Percentiles rank a stretch among this genome's conserved stretches.
phyloP scores from a whole-genome alignment of 441 rosid species.

The Isatis lusitanica region DNA sequence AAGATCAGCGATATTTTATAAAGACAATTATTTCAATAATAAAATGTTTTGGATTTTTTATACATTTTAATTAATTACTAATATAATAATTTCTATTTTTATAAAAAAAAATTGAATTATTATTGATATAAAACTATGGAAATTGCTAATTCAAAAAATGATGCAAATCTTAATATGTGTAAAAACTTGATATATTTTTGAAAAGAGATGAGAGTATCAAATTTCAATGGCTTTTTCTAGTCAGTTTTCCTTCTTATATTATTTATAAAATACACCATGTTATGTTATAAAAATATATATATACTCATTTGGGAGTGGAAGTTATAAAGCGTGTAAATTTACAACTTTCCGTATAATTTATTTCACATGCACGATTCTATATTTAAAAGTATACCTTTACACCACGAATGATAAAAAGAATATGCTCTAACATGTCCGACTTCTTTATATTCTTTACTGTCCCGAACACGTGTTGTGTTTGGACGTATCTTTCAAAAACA shows the following conservation, averaged over 20 bases:
- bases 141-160: too few species aligned
- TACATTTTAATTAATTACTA: too few species aligned
- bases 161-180: too few species aligned
- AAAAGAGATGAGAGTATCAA: too few species aligned
- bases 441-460: slow-evolving; percentile 20
- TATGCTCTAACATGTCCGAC: slow-evolving; percentile 33
- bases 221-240: background rate
- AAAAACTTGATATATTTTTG: too few species aligned
- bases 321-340: slow-evolving; percentile 9
- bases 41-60: too few species aligned
- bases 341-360: background rate
- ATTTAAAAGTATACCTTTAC: slow-evolving; percentile 10
- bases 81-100: too few species aligned
- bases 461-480: slow-evolving; percentile 31
- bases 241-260: background rate
- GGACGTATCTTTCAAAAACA: slow-evolving; percentile 28
- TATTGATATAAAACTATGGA: too few species aligned
- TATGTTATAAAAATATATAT: background rate
- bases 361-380: slow-evolving; percentile 3
- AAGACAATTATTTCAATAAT: too few species aligned
- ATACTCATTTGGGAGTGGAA: slow-evolving; percentile 13
- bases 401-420: slow-evolving; percentile 24
- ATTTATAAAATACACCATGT: background rate
- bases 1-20: too few species aligned
- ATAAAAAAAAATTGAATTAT: too few species aligned